These are phyloP conservation scores for Rhizopus sp. DNA, from an alignment of 371 early-diverging fungal species.

Conservation along the genomic window DNA sequence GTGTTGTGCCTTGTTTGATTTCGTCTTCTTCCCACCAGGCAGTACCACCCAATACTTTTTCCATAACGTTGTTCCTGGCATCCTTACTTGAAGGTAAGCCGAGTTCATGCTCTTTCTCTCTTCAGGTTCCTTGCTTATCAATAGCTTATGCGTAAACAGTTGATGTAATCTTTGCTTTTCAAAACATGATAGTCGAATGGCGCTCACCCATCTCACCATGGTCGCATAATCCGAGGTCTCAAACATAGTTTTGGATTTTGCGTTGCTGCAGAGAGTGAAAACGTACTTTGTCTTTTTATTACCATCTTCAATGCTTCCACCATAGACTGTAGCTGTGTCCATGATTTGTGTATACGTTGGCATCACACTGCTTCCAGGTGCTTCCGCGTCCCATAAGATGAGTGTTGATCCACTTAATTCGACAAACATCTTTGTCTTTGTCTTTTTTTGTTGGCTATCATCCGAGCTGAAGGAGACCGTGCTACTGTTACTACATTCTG, in stretches of 20 bases:
- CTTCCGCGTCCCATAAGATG: slow-evolving; percentile 61
- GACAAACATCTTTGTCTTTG: slow-evolving; percentile 69
- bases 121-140: slow-evolving; percentile 29
- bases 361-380: slow-evolving; percentile 44
- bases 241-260: slow-evolving; percentile 47
- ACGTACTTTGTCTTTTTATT: slow-evolving; percentile 49
- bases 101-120: slow-evolving; percentile 22
- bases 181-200: slow-evolving; percentile 74
- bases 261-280: slow-evolving; percentile 38
- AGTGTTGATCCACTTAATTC: slow-evolving; percentile 69
- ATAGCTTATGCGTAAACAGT: slow-evolving; percentile 65
- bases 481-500: slow-evolving; percentile 37
- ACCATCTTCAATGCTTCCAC: slow-evolving; percentile 32
- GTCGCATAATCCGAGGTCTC: slow-evolving; percentile 55
- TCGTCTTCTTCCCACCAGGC: slow-evolving; percentile 44
- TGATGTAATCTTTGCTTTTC: slow-evolving; percentile 75
- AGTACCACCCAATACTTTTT: slow-evolving; percentile 59
- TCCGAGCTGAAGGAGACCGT: slow-evolving; percentile 15
- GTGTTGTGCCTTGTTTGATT: slow-evolving; percentile 17
- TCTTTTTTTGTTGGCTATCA: slow-evolving; percentile 27
- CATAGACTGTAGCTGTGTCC: slow-evolving; percentile 54
- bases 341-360: slow-evolving; percentile 70
- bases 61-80: slow-evolving; percentile 64
- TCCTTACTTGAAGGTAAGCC: slow-evolving; percentile 57
- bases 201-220: slow-evolving; percentile 58